Conservation (phyloP, 2,329 filamentous ascomycete species). For the Rutstroemia sp. region DNA sequence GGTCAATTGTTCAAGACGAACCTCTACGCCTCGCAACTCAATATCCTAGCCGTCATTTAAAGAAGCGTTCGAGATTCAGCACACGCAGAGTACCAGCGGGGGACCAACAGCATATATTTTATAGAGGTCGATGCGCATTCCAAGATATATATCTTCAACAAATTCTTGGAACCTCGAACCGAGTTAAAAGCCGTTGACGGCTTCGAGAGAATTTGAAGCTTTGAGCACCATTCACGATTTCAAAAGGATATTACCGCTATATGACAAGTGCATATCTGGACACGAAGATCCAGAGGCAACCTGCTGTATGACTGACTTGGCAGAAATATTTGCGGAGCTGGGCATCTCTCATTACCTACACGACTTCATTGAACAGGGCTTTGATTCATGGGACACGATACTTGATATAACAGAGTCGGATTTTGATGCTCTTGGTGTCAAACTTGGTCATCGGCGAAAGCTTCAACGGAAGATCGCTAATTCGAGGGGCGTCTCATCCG, state of each 20-base stretch:
- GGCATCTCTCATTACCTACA: conserved; percentile 72
- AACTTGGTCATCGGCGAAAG: conserved; percentile 77
- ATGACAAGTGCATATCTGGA: conserved; percentile 20
- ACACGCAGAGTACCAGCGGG: neutral
- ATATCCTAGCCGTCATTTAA: neutral
- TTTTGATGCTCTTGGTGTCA: conserved; percentile 67
- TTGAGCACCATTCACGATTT: neutral
- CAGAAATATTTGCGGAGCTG: conserved; percentile 62
- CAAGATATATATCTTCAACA: neutral
- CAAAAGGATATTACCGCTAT: neutral
- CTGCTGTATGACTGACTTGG: conserved; percentile 46
- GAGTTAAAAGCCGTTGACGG: neutral
- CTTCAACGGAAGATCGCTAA: conserved; percentile 78
- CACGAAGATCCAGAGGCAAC: conserved; percentile 27
- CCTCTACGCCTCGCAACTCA: neutral
- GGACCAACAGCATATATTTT: neutral
- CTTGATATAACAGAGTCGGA: conserved; percentile 80
- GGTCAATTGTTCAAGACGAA: neutral
- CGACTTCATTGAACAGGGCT: conserved; percentile 67
- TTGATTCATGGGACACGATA: conserved; percentile 78
- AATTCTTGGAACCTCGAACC: neutral
- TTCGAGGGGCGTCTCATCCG: conserved; percentile 49
- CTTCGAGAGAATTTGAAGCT: neutral
- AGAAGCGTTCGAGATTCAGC: neutral
- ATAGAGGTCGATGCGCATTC: neutral